Base-by-base conservation (phyloP, 805 yeast genomes). In the Yarrowia yakushimensis region DNA sequence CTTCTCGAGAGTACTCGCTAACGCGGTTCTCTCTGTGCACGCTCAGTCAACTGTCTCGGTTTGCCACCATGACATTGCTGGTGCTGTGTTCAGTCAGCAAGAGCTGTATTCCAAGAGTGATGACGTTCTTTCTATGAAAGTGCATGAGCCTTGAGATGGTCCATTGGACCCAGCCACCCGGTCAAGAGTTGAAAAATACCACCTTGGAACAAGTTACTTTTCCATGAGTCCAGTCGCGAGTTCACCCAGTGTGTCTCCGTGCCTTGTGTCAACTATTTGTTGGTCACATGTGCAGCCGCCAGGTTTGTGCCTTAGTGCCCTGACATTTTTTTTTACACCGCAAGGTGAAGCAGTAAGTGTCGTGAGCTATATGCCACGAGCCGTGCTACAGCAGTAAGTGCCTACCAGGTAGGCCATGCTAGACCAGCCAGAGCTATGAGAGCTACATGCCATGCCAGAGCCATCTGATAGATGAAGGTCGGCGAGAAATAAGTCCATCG, bases 201-300 rank as follows among this genome's bases (percentile, higher is more conserved):
- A 45, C 52, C 52, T 17, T 45, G 36, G 52, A 30, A 30, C 12
- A 45, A 45, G 1, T 11, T 28, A 27, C 52, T 18, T 28, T 45
- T 30, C 52, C 36, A 45, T 28, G 52, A 18, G 52, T 45, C 52
- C 22, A 45, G 52, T 45, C 52, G 52, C 52, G 52, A 45, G 52
- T 42, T 42, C 50, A 45, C 52, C 17, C 11, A 4, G 23, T 8
- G 33, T 43, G 50, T 25, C 52, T 45, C 52, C 52, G 52, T 45
- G 52, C 52, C 52, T 45, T 45, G 52, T 45, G 52, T 18, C 17
- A 27, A 1, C 23, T 11, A 22, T 41, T 12, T 6, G 31, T 15
- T 43, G 11, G 50, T 28, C 52, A 45, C 52, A 45, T 45, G 52
- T 45, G 52, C 52, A 45, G 52, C 52, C 52, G 36, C 52, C 52